These are phyloP conservation scores for Solanum sejunctum DNA, from an alignment of 257 asterid species.

Conservation along the genomic window DNA sequence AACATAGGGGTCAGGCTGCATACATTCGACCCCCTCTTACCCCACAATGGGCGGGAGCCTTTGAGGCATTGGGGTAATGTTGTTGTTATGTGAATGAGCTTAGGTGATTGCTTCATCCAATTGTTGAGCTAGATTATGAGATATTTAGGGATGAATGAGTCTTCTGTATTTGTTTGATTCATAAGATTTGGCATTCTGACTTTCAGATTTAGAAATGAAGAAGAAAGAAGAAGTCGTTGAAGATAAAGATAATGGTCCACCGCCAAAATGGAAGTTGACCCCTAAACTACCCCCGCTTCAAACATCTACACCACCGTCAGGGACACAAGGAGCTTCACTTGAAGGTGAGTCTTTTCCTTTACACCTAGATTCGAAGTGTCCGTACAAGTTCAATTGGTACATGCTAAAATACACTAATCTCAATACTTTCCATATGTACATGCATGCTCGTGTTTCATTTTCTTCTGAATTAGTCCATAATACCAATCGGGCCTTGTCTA, in stretches of 20 bases:
- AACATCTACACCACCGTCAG: constrained; percentile 25
- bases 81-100: neutral
- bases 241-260: constrained; percentile 50
- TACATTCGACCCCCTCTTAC: no score
- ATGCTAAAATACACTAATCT: neutral
- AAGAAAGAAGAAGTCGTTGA: constrained; percentile 22
- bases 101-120: neutral
- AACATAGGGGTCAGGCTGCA: no score
- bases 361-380: neutral
- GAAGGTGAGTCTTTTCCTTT: constrained; percentile 19
- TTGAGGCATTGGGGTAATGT: no score
- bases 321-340: constrained; percentile 19
- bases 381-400: neutral
- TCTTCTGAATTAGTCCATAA: neutral
- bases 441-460: neutral
- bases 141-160: neutral
- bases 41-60: no score
- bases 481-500: neutral
- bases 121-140: neutral
- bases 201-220: constrained; percentile 26
- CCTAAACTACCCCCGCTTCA: constrained; percentile 22
- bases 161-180: neutral
- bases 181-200: constrained; percentile 8
- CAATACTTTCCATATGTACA: neutral
- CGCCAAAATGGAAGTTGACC: constrained; percentile 56